Evolutionary conservation across 208 protist genomes (phyloP), one percentile per base, ranked within the genome.

Genomic region (Acanthamoeba royreba): DNA sequence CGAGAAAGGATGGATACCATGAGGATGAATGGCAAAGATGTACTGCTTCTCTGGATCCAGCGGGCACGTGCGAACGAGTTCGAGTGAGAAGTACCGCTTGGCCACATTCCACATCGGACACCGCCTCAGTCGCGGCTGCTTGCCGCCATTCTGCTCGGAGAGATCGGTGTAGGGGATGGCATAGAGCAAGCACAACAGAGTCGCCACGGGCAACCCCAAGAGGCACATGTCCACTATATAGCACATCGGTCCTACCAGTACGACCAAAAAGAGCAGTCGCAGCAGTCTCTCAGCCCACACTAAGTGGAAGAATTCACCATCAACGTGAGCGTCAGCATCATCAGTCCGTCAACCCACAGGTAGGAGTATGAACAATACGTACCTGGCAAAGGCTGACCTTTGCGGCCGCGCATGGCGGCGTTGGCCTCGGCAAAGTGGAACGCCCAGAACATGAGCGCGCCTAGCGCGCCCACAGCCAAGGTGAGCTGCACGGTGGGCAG

Each of bases 31-130:
- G 49, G 83, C 83, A 33, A 90, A 90, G 45, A 90, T 38, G 83
- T 90, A 90, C 42, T 55, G 83, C 83, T 90, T 90, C 55, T 90
- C 83, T 22, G 83, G 83, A 19, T 90, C 83, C 22, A 90, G 35
- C 4, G 47, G 52, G n/a, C 83, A 90, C 13, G 83, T 90, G n/a
- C 55, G 31, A 33, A 90, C 55, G 31, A 90, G n/a, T n/a, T 90
- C 55, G 35, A 69, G 52, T 5, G 47, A 42, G 55, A 90, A 90
- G 83, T 90, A 90, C 49, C 28, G 31, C 35, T 66, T 90, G 83
- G 40, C 52, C 47, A 72, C n/a, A 38, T 90, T 61, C 83, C 83
- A 90, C 47, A 90, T 69, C 15, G 52, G 47, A 22, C 83, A 90
- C 42, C 35, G 31, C 2, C 83, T 33, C 4, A 90, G 35, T 9